Base-by-base conservation (phyloP, 805 yeast species). In the Saccharomycopsis sp. region DNA sequence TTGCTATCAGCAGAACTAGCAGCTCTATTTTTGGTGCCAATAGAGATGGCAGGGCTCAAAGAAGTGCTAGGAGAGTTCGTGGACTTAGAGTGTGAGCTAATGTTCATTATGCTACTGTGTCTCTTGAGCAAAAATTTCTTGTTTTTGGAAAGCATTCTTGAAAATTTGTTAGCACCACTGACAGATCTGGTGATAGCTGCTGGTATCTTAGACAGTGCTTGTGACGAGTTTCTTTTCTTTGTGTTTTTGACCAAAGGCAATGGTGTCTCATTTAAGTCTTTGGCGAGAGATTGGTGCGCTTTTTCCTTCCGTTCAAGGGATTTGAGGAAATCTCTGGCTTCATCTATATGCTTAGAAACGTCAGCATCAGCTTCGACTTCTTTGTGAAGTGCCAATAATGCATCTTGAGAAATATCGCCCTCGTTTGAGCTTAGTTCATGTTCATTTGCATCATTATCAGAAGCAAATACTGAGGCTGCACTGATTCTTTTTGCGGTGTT, bases 291-390 rank as follows among this genome's bases (percentile, higher is more conserved):
- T 16, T 12, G 21, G 16, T n/a, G 21, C 18, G 48, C 8, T 7
- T n/a, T 16, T 8, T 18, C 21, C 4, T 44, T 18, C 7, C 7
- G 9, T 44, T 44, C 48, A 16, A 44, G 21, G 16, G 48, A 44
- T 44, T 44, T 44, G 8, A 44, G 16, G 48, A 44, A 44, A 44
- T 44, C 21, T 12, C 48, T 44, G 21, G 48, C 48, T 12, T 44
- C 48, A 44, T 44, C 48, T 44, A 44, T 44, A 44, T 44, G 48
- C 16, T 44, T 44, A 44, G 48, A 12, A 5, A 44, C 48, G 16
- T 44, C 48, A 44, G 18, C 12, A 44, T 44, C 48, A 16, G 18
- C 48, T 12, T n/a, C 21, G 44, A n/a, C 12, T n/a, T 37, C 44
- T 37, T 37, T 37, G n/a, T 37, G n/a, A 37, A 37, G 12, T 12